These are phyloP conservation scores for Cucurbita pepo DNA, from an alignment of 306 rosid genomes.

Conservation along the genomic window DNA sequence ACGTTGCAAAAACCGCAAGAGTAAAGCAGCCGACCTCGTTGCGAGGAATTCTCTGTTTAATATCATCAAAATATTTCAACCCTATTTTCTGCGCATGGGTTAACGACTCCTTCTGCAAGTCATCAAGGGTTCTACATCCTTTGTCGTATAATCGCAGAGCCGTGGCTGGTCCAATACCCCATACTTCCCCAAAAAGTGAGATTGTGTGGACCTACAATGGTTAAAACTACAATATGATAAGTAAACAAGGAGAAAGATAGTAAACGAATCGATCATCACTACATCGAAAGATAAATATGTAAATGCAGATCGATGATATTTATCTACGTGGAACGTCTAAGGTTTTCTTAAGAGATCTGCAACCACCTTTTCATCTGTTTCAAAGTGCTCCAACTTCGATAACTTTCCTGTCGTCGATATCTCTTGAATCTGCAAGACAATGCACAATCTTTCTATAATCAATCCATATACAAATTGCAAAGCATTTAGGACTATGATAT, in stretches of 20 bases:
- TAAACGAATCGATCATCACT: background rate
- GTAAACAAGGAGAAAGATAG: background rate
- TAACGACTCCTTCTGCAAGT: slow-evolving; percentile 45
- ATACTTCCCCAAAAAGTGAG: slow-evolving; percentile 81
- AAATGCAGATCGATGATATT: background rate
- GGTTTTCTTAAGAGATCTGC: slow-evolving; percentile 8
- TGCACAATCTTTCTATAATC: slow-evolving; percentile 10
- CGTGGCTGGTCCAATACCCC: slow-evolving; percentile 96
- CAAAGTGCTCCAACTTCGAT: slow-evolving; percentile 77
- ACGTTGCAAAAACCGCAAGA: background rate
- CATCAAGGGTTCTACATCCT: slow-evolving; percentile 68
- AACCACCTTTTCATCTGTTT: slow-evolving; percentile 79
- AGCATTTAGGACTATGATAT: background rate
- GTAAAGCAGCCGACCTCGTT: slow-evolving; percentile 46
- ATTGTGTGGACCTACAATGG: slow-evolving; percentile 54
- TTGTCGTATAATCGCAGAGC: slow-evolving; percentile 75
- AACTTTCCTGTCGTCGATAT: slow-evolving; percentile 74
- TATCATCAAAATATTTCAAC: slow-evolving; percentile 79
- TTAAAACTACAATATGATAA: background rate
- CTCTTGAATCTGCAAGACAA: slow-evolving; percentile 74
- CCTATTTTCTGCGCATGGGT: slow-evolving; percentile 75
- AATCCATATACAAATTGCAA: background rate
- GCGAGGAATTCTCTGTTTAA: slow-evolving; percentile 65
- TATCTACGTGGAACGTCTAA: background rate
- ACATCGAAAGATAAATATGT: background rate